A percentile compares a stretch with the other conserved stretches of the same genome.
phyloP scores from a whole-genome alignment of 768 basidiomycete species.

The Strobilomyces confusus region DNA sequence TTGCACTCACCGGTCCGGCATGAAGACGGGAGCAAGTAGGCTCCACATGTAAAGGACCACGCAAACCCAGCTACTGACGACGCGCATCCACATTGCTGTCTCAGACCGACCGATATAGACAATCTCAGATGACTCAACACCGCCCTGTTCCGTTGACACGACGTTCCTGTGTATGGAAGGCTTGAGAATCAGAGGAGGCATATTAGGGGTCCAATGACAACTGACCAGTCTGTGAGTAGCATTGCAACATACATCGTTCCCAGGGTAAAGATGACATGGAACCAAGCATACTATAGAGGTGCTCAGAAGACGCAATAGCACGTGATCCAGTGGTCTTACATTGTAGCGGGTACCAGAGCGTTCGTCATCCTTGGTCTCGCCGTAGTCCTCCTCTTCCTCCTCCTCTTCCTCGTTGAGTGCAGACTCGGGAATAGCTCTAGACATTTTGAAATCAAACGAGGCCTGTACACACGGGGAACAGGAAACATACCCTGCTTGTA shows the following conservation, averaged over 20 bases:
- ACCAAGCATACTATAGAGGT: constrained; percentile 83
- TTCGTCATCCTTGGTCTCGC: constrained; percentile 87
- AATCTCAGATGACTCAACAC: constrained; percentile 54
- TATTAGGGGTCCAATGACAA: constrained; percentile 4
- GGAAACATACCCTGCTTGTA: constrained; percentile 79
- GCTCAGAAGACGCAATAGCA: not conserved
- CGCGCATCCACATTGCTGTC: constrained; percentile 99
- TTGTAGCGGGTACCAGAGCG: constrained; percentile 92
- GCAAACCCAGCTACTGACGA: constrained; percentile 95
- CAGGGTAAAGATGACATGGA: constrained; percentile 96
- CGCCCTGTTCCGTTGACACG: constrained; percentile 51
- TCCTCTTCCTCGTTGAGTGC: constrained; percentile 82
- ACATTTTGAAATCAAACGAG: not conserved
- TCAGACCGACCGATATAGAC: constrained; percentile 95
- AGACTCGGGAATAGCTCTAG: constrained; percentile 87
- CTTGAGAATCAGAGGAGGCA: not conserved
- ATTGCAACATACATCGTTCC: constrained; percentile 98
- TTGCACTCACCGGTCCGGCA: constrained; percentile 77
- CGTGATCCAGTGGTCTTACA: constrained; percentile 40
- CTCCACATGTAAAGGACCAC: constrained; percentile 85
- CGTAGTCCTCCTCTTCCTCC: constrained; percentile 67
- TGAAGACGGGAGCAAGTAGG: constrained; percentile 79
- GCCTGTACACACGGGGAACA: not conserved
- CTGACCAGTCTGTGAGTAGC: constrained; percentile 94
- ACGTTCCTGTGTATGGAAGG: constrained; percentile 54